Evolutionary conservation across 1,284 basidiomycete species (phyloP), one percentile per base, ranked within the genome.

Genomic region (Cutaneotrichosporon curvatum): DNA sequence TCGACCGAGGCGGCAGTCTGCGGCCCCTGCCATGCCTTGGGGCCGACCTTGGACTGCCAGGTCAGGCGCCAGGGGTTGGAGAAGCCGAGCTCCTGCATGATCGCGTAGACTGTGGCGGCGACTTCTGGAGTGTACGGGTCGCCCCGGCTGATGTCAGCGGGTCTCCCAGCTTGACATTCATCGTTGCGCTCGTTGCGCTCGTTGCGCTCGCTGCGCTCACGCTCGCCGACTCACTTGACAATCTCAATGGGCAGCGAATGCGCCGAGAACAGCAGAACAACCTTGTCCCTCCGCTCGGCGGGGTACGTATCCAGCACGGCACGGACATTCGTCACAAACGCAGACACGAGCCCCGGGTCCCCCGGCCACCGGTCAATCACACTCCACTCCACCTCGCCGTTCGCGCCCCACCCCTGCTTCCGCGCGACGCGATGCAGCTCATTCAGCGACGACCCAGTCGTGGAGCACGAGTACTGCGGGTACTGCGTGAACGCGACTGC

Each of bases 401-500:
- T 78, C 10, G 61, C 63, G 39, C 70, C 59, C 65, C 67, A 67
- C 31, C 61, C 63, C 70, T 52, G 78, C 62, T 52, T 80, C 76
- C 42, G 66, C 8, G 68, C 53, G 50, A 74, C 69, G 45, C 71
- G 63, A 67, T 83, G 95, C 34, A 99, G 75, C 73, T 98, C 94
- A 66, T 98, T 99, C 62, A 99, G 67, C 66, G 86, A 91, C 73
- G 89, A 94, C 33, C 95, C 95, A 0, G 95, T 98, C 4, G 95
- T 99, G 55, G 87, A 91, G 73, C 95, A 98, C 62, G 86, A 90
- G 74, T 99, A 99, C 71, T 99, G 95, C 1, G 95, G 95, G 68
- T 99, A 99, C 73, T 99, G 95, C 2, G 89, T 90, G 74, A 99
- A 98, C 18, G 92, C 95, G 20, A 99, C 78, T 0, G 94, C 95